phyloP scores from a whole-genome alignment of 352 stramenopile genomes.

The Phytophthora cajani region DNA sequence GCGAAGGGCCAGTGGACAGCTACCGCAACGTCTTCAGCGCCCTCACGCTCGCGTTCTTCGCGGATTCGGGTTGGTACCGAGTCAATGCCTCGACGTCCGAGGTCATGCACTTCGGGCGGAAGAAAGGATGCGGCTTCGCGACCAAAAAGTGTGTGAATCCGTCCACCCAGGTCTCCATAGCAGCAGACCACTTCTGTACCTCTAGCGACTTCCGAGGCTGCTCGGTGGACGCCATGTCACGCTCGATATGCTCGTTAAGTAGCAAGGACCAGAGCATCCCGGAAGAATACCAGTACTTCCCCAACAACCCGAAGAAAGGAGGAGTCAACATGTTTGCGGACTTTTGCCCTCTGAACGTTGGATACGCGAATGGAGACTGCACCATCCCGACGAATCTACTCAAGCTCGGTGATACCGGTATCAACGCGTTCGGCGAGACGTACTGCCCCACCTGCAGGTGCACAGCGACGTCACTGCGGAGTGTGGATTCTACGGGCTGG shows the following conservation, averaged over 20 bases:
- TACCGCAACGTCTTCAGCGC: conserved; percentile 67
- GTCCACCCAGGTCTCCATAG: conserved; percentile 41
- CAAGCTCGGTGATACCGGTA: conserved; percentile 36
- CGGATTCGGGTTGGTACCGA: conserved; percentile 80
- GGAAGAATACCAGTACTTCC: conserved; percentile 68
- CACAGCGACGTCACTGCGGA: conserved; percentile 63
- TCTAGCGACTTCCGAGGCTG: conserved; percentile 54
- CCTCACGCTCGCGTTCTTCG: conserved; percentile 78
- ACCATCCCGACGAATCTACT: conserved; percentile 51
- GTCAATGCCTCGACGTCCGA: conserved; percentile 54
- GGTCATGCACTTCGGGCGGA: conserved; percentile 62
- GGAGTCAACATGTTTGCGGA: conserved; percentile 65
- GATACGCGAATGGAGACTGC: conserved; percentile 65
- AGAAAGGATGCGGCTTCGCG: conserved; percentile 64
- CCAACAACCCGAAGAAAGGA: conserved; percentile 37
- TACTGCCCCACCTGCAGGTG: conserved; percentile 79
- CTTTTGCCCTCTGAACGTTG: conserved; percentile 73
- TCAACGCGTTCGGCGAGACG: conserved; percentile 77
- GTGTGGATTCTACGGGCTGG: conserved; percentile 57
- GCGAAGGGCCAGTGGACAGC: no score
- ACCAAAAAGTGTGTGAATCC: conserved; percentile 64
- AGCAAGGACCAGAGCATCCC: conserved; percentile 45
- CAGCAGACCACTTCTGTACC: conserved; percentile 60
- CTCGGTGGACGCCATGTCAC: conserved; percentile 68
- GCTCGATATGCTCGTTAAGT: conserved; percentile 59